Evolutionary conservation across 192 early-diverging fungal species (phyloP), one percentile per base, ranked within the genome.

Genomic region (Backusella parvicylindrica): DNA sequence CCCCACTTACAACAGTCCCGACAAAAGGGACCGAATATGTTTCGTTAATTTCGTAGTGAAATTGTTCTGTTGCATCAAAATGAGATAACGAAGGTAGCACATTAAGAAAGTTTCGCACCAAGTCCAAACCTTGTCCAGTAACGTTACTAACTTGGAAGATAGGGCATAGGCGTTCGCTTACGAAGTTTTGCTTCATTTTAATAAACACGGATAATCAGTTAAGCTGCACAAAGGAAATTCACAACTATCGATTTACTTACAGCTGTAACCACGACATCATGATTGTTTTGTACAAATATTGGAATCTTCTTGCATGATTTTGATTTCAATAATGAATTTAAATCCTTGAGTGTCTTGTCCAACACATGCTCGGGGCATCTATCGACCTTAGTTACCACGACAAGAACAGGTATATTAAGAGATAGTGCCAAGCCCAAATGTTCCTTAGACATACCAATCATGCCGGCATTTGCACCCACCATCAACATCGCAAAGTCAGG

Each of bases 71-170:
- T 3, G 16, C 32, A 41, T 92, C 86, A 81, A 92, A 93, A 68
- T 89, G 84, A 74, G 84, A 84, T 73, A 83, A 77, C 33, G 87
- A 82, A 2, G 92, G 92, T 53, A 98, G 78, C 3, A 97, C 82
- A 71, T 98, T 98, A 64, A 98, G 84, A 81, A 96, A 98, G 31
- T 89, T 87, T 71, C 89, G 89, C 70, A 98, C 85, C 16, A 83
- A 79, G 72, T 88, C 92, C 77, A 83, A 60, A 1, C 78, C 81
- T 71, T 91, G 90, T 12, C 95, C 96, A 21, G 92, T 94, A 23
- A 98, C 92, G 74, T 96, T 98, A 75, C 92, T 94, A 23, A 98
- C 89, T 80, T 96, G 94, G 83, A 98, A 98, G n/a, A 98, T 91
- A 6, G 96, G 96, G 69, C 96, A 98, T 38, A 98, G 86, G 36